phyloP scores from a whole-genome alignment of 1,284 basidiomycete genomes.

The Apiotrichum porosum region DNA sequence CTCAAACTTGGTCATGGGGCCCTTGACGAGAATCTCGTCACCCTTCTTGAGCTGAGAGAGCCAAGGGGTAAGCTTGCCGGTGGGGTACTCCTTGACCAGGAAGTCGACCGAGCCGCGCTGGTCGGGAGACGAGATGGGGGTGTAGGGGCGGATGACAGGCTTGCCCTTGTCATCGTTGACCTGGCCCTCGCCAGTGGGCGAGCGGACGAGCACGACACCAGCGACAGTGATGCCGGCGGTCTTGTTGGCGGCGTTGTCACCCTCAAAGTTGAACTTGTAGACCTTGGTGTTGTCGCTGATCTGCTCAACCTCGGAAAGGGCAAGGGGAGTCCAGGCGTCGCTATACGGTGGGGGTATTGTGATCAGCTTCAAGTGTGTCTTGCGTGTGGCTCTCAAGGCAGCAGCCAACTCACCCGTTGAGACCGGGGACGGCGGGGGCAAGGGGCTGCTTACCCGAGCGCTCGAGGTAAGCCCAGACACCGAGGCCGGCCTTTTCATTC shows the following conservation, averaged over 20 bases:
- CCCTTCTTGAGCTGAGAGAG: slow-evolving; percentile 70
- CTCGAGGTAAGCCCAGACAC: slow-evolving; percentile 39
- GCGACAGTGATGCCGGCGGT: slow-evolving; percentile 63
- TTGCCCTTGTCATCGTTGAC: slow-evolving; percentile 72
- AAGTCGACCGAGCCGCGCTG: slow-evolving; percentile 70
- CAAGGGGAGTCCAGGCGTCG: slow-evolving; percentile 53
- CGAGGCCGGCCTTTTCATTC: slow-evolving; percentile 39
- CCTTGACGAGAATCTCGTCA: slow-evolving; percentile 81
- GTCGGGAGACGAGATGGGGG: slow-evolving; percentile 70
- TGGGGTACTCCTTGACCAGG: slow-evolving; percentile 69
- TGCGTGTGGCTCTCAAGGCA: background rate
- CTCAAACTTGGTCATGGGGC: slow-evolving; percentile 76
- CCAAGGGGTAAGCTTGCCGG: slow-evolving; percentile 71
- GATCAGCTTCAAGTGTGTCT: background rate
- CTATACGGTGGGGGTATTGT: slow-evolving; percentile 22
- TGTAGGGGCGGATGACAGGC: slow-evolving; percentile 78
- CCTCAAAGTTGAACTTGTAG: slow-evolving; percentile 81
- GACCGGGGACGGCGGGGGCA: slow-evolving; percentile 10
- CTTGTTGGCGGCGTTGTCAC: slow-evolving; percentile 58
- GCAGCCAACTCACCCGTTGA: slow-evolving; percentile 30
- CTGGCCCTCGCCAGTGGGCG: slow-evolving; percentile 48
- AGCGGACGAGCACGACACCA: slow-evolving; percentile 55
- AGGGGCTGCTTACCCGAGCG: slow-evolving; percentile 13
- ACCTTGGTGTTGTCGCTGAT: slow-evolving; percentile 90
- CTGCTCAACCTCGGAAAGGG: slow-evolving; percentile 72